Conservation (phyloP, 2,329 filamentous ascomycete species). For the Pezicula carpinea region DNA sequence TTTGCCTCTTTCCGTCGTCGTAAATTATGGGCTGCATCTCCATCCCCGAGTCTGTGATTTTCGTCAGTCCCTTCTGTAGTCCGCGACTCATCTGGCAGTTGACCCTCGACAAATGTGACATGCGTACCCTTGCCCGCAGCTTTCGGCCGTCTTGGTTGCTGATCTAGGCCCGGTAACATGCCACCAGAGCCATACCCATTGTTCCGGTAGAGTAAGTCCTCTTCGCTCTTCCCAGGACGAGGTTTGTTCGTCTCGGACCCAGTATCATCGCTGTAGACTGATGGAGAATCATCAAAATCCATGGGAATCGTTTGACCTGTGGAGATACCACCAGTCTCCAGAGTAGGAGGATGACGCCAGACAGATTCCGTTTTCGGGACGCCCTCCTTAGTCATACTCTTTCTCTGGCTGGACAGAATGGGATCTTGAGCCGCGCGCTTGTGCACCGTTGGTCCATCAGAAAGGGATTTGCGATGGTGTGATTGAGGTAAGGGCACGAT, state of each 20-base stretch:
- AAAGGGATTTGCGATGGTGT: background rate
- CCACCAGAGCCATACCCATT: constrained; percentile 16
- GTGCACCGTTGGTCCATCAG: constrained; percentile 3
- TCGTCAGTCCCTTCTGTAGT: too few species aligned
- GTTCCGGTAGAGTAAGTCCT: constrained; percentile 13
- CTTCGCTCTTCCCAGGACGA: constrained; percentile 2
- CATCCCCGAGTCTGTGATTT: too few species aligned
- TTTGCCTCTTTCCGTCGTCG: too few species aligned
- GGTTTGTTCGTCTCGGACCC: background rate
- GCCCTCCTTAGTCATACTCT: constrained; percentile 18
- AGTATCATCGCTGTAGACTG: constrained; percentile 7
- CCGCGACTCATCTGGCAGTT: too few species aligned
- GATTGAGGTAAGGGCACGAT: background rate
- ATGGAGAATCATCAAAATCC: constrained; percentile 6
- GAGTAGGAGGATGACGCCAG: constrained; percentile 23
- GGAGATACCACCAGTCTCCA: constrained; percentile 12
- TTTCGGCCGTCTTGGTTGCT: background rate
- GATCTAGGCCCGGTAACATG: constrained; percentile 13
- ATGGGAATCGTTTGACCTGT: constrained; percentile 14
- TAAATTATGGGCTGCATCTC: too few species aligned
- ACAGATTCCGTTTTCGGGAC: constrained; percentile 21
- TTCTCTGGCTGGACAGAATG: constrained; percentile 19
- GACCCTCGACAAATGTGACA: too few species aligned
- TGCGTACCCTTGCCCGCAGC: too few species aligned
- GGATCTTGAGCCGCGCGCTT: constrained; percentile 3